Conservation (phyloP, 2,329 filamentous ascomycete genomes). For the Pyrenochaeta sp. region DNA sequence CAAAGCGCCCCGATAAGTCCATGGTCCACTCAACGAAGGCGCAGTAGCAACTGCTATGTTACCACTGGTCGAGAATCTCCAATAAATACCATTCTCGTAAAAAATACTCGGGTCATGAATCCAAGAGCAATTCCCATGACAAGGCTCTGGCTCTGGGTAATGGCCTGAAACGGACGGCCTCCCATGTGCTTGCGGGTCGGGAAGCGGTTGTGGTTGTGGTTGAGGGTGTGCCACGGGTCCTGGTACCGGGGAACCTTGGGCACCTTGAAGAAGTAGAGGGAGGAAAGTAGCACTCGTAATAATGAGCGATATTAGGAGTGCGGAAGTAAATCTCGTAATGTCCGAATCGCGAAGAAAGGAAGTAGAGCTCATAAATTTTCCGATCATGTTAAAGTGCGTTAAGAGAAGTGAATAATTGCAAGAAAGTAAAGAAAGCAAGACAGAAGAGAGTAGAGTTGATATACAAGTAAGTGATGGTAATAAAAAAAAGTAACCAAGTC, state of each 20-base stretch:
- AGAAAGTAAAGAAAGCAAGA: neutral
- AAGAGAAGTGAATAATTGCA: neutral
- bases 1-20: slow-evolving; percentile 56
- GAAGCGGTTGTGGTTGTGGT: neutral
- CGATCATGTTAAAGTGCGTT: neutral
- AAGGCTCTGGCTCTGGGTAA: slow-evolving; percentile 47
- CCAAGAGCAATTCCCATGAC: slow-evolving; percentile 48
- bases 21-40: slow-evolving; percentile 56
- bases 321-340: slow-evolving; percentile 8
- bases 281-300: slow-evolving; percentile 22
- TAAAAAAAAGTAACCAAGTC: neutral
- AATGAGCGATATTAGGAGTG: slow-evolving; percentile 14
- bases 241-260: neutral
- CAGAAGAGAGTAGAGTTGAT: neutral
- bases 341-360: slow-evolving; percentile 3
- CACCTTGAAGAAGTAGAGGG: slow-evolving; percentile 14
- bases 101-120: slow-evolving; percentile 59
- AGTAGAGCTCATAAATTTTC: neutral
- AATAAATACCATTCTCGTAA: slow-evolving; percentile 57
- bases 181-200: slow-evolving; percentile 3
- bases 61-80: slow-evolving; percentile 60
- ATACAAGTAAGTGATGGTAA: neutral
- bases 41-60: slow-evolving; percentile 58
- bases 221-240: neutral
- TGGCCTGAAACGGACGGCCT: slow-evolving; percentile 1